phyloP scores from a whole-genome alignment of 1,284 basidiomycete species.

The Sanghuangporus weigelae region DNA sequence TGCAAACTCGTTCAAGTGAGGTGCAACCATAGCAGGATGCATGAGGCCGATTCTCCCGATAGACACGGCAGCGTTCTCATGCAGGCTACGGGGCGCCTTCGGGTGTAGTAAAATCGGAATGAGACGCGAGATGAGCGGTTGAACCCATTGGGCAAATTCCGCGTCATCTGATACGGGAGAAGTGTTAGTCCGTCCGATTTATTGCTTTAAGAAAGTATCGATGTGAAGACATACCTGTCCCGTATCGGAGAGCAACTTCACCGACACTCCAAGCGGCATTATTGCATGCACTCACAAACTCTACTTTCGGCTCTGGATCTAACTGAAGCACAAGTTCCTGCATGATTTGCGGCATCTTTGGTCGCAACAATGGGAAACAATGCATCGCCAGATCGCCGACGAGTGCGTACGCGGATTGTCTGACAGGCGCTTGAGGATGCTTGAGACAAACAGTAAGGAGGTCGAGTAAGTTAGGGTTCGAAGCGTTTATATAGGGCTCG shows the following conservation, averaged over 20 bases:
- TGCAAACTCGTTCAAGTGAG: constrained; percentile 86
- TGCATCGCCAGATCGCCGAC: constrained; percentile 98
- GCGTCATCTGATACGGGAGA: constrained; percentile 48
- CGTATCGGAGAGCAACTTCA: constrained; percentile 89
- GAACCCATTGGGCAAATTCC: constrained; percentile 87
- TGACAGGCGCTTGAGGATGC: constrained; percentile 91
- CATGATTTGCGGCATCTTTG: constrained; percentile 86
- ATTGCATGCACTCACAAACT: constrained; percentile 96
- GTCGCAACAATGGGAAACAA: constrained; percentile 82
- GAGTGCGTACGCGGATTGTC: constrained; percentile 95
- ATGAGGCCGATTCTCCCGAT: constrained; percentile 95
- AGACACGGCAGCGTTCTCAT: constrained; percentile 99
- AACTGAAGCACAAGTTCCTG: constrained; percentile 87
- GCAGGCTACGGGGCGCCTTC: constrained; percentile 89
- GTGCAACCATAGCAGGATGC: constrained; percentile 85
- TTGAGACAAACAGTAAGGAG: constrained; percentile 84
- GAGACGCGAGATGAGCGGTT: constrained; percentile 80
- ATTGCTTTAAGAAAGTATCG: constrained; percentile 1
- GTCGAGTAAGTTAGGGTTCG: constrained; percentile 72
- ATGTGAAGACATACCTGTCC: constrained; percentile 47
- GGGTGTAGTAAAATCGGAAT: constrained; percentile 91
- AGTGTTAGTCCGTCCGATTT: constrained; percentile 6
- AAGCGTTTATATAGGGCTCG: constrained; percentile 61
- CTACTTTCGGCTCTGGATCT: constrained; percentile 83
- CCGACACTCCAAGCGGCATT: constrained; percentile 99